Percentiles rank a stretch among this genome's conserved stretches.
Evolutionary conservation across 108 stramenopile genomes (phyloP).

Genomic region (Conticribra guillardii): DNA sequence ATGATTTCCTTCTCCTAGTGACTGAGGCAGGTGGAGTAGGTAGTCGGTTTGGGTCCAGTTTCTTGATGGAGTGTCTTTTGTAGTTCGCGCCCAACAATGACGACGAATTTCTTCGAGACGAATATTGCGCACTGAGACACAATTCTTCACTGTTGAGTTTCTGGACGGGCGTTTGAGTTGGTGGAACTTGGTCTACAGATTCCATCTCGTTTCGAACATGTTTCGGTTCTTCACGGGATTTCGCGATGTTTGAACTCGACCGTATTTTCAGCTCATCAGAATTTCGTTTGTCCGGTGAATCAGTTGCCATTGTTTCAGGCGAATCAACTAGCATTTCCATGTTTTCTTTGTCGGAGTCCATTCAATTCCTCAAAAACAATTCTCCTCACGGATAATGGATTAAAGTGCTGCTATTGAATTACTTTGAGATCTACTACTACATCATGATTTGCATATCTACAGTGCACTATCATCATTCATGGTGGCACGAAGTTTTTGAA

Average conservation of each 20-base stretch:
- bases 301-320: too few species aligned
- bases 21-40: neutral
- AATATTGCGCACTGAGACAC: neutral
- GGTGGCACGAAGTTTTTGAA: too few species aligned
- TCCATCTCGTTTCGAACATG: neutral
- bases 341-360: too few species aligned
- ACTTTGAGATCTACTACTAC: too few species aligned
- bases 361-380: too few species aligned
- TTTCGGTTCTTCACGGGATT: neutral
- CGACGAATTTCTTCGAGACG: neutral
- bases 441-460: too few species aligned
- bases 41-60: constrained; percentile 32
- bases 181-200: neutral
- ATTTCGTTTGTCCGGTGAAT: too few species aligned
- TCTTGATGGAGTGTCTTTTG: constrained; percentile 22
- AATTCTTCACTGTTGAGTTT: neutral
- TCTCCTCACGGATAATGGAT: too few species aligned
- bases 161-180: neutral
- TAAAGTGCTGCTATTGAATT: too few species aligned
- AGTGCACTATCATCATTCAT: too few species aligned
- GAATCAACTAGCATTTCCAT: too few species aligned
- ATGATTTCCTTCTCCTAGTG: neutral
- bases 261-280: neutral
- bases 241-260: neutral
- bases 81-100: neutral